Evolutionary conservation across 2,329 filamentous ascomycete genomes (phyloP).

Genomic region (Aspergillus arachidicola): DNA sequence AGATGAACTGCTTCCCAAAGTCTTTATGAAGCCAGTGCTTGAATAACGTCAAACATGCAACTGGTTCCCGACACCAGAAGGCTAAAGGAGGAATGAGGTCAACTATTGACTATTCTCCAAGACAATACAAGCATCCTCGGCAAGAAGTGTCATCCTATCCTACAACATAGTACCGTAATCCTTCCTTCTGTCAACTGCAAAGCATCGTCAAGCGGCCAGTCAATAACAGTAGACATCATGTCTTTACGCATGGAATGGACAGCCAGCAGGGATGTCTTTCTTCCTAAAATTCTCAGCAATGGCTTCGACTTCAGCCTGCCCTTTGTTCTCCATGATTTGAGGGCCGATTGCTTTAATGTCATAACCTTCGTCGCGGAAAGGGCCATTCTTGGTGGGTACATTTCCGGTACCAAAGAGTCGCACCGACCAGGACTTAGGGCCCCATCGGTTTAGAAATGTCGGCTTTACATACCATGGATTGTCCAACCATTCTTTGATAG

Average conservation of each 20-base stretch:
- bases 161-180: background rate
- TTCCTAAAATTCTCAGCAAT: background rate
- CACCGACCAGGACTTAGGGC: conserved; percentile 17
- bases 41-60: background rate
- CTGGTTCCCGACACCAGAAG: background rate
- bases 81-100: background rate
- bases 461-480: conserved; percentile 33
- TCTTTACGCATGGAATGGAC: background rate
- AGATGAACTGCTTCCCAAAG: background rate
- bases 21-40: background rate
- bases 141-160: background rate
- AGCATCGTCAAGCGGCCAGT: background rate
- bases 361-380: conserved; percentile 18
- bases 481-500: conserved; percentile 15
- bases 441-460: conserved; percentile 24
- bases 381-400: conserved; percentile 19
- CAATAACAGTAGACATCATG: background rate
- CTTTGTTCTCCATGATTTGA: conserved; percentile 17
- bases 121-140: background rate
- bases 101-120: background rate
- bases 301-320: background rate
- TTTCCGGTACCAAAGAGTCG: conserved; percentile 25
- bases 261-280: background rate
- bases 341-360: conserved; percentile 24
- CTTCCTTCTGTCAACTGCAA: background rate